These are phyloP conservation scores for Diaporthe citriasiana DNA, from an alignment of 2,329 filamentous ascomycete species.

Conservation along the genomic window DNA sequence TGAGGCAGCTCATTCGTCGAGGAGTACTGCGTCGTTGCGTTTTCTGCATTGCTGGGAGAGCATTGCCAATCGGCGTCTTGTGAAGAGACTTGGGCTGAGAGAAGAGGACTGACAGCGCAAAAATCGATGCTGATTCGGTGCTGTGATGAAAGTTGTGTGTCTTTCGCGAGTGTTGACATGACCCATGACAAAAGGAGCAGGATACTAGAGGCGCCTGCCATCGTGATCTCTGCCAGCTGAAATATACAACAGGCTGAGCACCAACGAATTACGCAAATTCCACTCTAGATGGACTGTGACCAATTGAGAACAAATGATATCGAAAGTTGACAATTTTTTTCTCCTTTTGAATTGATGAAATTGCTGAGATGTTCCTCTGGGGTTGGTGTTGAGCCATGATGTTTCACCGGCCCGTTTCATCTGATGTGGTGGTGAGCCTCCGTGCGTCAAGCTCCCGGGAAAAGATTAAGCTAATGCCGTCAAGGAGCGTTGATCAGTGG, in stretches of 20 bases:
- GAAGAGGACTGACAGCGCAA: constrained; percentile 31
- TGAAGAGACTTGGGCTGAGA: background rate
- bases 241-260: too few species aligned
- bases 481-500: background rate
- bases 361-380: background rate
- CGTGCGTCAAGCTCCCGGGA: constrained; percentile 18
- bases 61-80: constrained; percentile 15
- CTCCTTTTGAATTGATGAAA: background rate
- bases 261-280: background rate
- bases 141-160: background rate
- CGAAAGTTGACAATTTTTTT: too few species aligned
- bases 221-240: background rate
- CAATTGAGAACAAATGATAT: background rate
- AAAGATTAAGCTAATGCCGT: background rate
- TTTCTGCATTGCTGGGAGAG: background rate
- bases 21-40: background rate
- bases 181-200: background rate
- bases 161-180: background rate
- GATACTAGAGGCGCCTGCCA: background rate
- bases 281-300: fast-evolving
- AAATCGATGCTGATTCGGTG: background rate
- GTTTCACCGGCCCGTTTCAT: constrained; percentile 41
- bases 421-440: constrained; percentile 31
- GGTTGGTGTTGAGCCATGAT: background rate
- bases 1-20: background rate